phyloP scores from a whole-genome alignment of 192 early-diverging fungal species.

The Podila minutissima region DNA sequence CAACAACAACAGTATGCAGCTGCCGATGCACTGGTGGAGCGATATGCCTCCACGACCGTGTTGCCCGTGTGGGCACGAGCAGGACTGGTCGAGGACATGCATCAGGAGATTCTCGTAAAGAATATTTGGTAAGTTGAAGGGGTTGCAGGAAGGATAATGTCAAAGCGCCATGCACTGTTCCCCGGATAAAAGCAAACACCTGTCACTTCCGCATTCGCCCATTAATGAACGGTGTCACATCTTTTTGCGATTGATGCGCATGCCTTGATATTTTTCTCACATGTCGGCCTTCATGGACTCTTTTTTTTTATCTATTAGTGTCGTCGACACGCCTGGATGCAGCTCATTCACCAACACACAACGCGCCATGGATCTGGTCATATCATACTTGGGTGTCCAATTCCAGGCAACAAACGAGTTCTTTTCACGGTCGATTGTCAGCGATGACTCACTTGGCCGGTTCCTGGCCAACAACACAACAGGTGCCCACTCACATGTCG shows the following conservation, averaged over 20 bases:
- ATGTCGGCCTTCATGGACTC: background rate
- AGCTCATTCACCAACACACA: slow-evolving; percentile 22
- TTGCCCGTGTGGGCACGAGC: slow-evolving; percentile 35
- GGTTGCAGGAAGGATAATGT: background rate
- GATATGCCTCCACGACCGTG: slow-evolving; percentile 31
- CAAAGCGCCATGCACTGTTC: too few species aligned
- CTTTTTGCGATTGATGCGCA: background rate
- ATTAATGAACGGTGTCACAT: background rate
- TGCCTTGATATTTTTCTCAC: too few species aligned
- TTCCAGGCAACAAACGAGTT: slow-evolving; percentile 38
- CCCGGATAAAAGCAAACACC: too few species aligned
- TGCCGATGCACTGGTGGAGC: slow-evolving; percentile 15
- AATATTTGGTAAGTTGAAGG: slow-evolving; percentile 25
- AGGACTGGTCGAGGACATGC: slow-evolving; percentile 26
- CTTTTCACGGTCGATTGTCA: slow-evolving; percentile 22
- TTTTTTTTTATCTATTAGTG: slow-evolving; percentile 4
- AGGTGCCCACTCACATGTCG: slow-evolving; percentile 40
- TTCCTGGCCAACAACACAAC: slow-evolving; percentile 41
- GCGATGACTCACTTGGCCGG: slow-evolving; percentile 37
- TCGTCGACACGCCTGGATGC: slow-evolving; percentile 40
- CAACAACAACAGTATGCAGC: background rate
- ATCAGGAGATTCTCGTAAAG: slow-evolving; percentile 41
- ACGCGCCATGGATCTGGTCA: slow-evolving; percentile 26
- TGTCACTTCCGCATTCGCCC: background rate
- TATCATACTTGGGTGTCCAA: slow-evolving; percentile 30